Base-by-base conservation (phyloP, 768 basidiomycete species). In the Leccinum truebloodii region DNA sequence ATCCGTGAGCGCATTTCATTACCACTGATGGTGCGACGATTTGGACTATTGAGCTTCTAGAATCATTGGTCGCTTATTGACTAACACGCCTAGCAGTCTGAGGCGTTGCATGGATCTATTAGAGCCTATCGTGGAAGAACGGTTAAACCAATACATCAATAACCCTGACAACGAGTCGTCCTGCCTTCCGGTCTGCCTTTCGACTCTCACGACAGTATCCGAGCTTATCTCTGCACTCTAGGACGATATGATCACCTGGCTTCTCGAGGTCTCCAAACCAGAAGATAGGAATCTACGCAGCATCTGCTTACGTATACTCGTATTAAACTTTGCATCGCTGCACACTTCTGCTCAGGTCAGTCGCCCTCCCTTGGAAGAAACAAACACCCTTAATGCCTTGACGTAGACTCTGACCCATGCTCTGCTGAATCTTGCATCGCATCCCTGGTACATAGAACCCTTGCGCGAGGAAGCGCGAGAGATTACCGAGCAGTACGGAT, bases 161-260 rank as follows among this genome's bases (percentile, higher is more conserved):
- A 64, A 73, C 34, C 53, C 39, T 53, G 62, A 54, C 57, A 37
- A 61, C 24, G 60, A 59, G 16, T 73, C 65, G 62, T 26, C 61
- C 6, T 70, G 63, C 41, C 72, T 75, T 59, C 79, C 79, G 37
- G 78, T 77, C 52, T 10, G 71, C 65, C 39, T 35, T 61, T 16
- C 22, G 41, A 14, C 51, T 61, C 54, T 34, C 55, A 50, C 20
- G 34, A 53, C 28, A 7, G 32, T 55, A 50, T 57, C 34, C 39
- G 35, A 55, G 53, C 63, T 67, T 5, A 66, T 30, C 34, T 51
- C 28, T 53, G 44, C 13, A 30, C 3, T 35, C 20, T 52, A 78
- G 77, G 74, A 76, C 49, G 79, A 80, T 61, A 52, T 79, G 65
- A 69, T 80, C 13, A 72, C 71, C 34, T 79, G 78, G 80, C 65